Evolutionary conservation across 495 filamentous ascomycete species (phyloP).

Genomic region (Neurospora sp.): DNA sequence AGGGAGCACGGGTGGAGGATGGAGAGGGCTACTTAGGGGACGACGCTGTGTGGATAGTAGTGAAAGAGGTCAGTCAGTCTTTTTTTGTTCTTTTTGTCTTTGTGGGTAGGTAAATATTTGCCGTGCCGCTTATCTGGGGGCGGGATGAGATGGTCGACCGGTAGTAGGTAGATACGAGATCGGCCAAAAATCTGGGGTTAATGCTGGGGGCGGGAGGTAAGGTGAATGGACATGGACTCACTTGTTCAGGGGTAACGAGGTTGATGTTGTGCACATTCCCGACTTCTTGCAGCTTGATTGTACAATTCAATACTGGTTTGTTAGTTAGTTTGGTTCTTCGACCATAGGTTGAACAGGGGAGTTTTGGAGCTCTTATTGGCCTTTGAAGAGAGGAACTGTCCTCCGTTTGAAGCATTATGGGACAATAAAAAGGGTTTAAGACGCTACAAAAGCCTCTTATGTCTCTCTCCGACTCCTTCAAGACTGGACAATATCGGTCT

Average conservation of each 20-base stretch:
- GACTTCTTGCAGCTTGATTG: slow-evolving; percentile 59
- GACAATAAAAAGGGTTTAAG: no score
- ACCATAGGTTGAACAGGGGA: no score
- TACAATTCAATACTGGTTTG: no score
- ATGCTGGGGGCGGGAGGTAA: neutral
- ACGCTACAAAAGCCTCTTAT: no score
- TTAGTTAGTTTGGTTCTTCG: no score
- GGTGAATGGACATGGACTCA: no score
- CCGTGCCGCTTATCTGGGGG: slow-evolving; percentile 12
- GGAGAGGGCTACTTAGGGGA: slow-evolving; percentile 62
- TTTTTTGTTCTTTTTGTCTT: slow-evolving; percentile 38
- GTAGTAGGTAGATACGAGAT: slow-evolving; percentile 36
- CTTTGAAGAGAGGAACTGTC: no score
- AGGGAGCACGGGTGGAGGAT: slow-evolving; percentile 58
- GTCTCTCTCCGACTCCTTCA: no score
- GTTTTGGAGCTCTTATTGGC: no score
- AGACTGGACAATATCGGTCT: no score
- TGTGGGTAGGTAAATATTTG: neutral
- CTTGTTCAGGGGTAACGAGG: slow-evolving; percentile 62
- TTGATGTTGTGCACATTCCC: slow-evolving; percentile 74
- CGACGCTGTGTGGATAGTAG: slow-evolving; percentile 54
- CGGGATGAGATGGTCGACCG: slow-evolving; percentile 35
- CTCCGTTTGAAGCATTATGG: no score
- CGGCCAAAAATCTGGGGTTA: neutral
- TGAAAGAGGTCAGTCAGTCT: slow-evolving; percentile 34